Evolutionary conservation across 495 filamentous ascomycete genomes (phyloP).

Genomic region (Xylaria acuta): DNA sequence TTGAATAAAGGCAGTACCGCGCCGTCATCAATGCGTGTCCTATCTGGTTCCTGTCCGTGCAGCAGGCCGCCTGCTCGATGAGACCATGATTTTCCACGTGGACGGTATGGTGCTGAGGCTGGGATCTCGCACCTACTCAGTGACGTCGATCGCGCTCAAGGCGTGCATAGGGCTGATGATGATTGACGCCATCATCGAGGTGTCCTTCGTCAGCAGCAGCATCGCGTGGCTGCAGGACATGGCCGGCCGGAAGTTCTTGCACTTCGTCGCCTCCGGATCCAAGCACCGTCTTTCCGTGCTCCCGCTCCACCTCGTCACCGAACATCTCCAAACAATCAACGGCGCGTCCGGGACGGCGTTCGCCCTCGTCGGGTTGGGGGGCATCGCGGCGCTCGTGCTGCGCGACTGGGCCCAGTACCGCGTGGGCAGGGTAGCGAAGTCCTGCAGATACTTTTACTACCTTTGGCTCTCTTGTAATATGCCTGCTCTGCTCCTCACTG

Average conservation of each 20-base stretch:
- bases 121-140: neutral
- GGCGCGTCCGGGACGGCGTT: conserved; percentile 58
- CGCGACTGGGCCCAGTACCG: conserved; percentile 36
- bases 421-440: conserved; percentile 25
- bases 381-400: conserved; percentile 48
- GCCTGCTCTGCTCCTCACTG: conserved; percentile 53
- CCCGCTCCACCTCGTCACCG: conserved; percentile 48
- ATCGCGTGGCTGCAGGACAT: conserved; percentile 53
- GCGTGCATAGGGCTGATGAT: conserved; percentile 42
- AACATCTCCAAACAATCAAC: conserved; percentile 59
- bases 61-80: neutral
- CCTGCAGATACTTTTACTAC: conserved; percentile 42
- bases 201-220: conserved; percentile 56
- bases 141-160: conserved; percentile 8
- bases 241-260: conserved; percentile 40
- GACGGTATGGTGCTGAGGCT: neutral
- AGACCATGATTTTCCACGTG: conserved; percentile 10
- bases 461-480: conserved; percentile 49
- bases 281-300: conserved; percentile 47
- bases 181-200: conserved; percentile 52
- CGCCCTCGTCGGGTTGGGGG: conserved; percentile 54
- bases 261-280: conserved; percentile 38
- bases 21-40: neutral
- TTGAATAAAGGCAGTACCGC: neutral
- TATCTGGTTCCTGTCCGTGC: neutral